Percentiles rank a stretch among this genome's conserved stretches.
phyloP scores from a whole-genome alignment of 1,284 basidiomycete species.

The Termitomyces sp. region DNA sequence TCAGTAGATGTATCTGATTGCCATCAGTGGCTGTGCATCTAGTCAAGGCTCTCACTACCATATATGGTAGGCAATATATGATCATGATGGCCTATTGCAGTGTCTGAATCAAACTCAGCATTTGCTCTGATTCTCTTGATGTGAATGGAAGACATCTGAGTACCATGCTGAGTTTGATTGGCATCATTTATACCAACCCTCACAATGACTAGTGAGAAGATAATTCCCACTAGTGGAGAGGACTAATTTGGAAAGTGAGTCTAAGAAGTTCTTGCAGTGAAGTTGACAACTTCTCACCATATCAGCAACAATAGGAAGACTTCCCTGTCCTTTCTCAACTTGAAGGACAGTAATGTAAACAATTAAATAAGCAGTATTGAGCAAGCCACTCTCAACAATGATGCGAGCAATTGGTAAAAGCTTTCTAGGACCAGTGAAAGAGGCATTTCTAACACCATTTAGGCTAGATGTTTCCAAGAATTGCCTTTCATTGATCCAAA shows the following conservation, averaged over 20 bases:
- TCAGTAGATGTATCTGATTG: too few relatives aligned
- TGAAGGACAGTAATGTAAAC: slow-evolving; percentile 6
- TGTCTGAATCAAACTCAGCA: too few relatives aligned
- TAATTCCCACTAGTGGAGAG: neutral
- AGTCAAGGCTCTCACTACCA: too few relatives aligned
- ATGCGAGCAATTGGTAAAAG: slow-evolving; percentile 3
- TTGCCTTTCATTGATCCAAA: neutral
- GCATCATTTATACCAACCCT: neutral
- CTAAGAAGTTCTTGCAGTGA: too few relatives aligned
- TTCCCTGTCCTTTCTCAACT: slow-evolving; percentile 1
- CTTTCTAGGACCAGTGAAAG: neutral
- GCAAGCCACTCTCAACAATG: slow-evolving; percentile 1
- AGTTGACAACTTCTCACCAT: neutral
- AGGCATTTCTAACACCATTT: too few relatives aligned
- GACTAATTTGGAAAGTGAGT: neutral
- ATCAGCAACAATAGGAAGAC: slow-evolving; percentile 1
- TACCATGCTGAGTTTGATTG: neutral
- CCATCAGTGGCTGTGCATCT: too few relatives aligned
- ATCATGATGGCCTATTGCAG: too few relatives aligned
- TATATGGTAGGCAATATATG: too few relatives aligned
- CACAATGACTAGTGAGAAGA: neutral
- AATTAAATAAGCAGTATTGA: slow-evolving; percentile 5
- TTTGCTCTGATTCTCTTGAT: too few relatives aligned
- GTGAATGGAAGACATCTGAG: neutral
- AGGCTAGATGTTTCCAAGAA: too few relatives aligned